Evolutionary conservation across 2,329 filamentous ascomycete genomes (phyloP).

Genomic region (Verticillium longisporum): DNA sequence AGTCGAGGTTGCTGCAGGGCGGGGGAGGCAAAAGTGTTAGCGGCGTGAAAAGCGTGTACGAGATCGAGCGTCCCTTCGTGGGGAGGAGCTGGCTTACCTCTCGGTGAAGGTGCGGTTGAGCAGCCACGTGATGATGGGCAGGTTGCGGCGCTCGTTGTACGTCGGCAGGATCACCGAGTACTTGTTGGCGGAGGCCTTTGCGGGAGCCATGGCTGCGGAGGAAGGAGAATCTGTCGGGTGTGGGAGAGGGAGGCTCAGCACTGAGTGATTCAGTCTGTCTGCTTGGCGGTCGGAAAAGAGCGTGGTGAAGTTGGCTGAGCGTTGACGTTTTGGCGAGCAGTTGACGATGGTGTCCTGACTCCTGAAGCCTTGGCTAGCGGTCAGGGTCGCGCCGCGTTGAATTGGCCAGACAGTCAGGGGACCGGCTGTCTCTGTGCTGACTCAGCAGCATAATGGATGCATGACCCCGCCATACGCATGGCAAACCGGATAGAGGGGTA

Average conservation of each 20-base stretch:
- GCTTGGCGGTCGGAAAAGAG: conserved; percentile 13
- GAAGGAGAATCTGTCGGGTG: neutral
- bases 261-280: neutral
- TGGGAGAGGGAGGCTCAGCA: neutral
- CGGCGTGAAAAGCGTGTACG: neutral
- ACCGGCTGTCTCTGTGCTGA: neutral
- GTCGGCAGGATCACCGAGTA: conserved; percentile 97
- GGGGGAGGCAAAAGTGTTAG: conserved; percentile 2
- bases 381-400: neutral
- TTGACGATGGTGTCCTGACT: neutral
- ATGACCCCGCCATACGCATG: too few relatives aligned
- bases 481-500: too few relatives aligned
- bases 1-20: conserved; percentile 75
- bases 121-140: conserved; percentile 93
- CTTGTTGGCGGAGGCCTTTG: conserved; percentile 53
- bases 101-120: conserved; percentile 88
- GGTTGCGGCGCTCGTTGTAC: conserved; percentile 96
- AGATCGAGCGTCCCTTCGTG: too few relatives aligned
- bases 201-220: conserved; percentile 35
- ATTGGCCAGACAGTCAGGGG: neutral
- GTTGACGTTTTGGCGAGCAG: neutral
- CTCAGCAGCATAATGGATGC: neutral
- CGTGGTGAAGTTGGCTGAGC: conserved; percentile 13
- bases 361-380: neutral
- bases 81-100: conserved; percentile 58